Percentiles rank a stretch among this genome's conserved stretches.
These are phyloP conservation scores for Nematocida parisii DNA, from an alignment of 371 early-diverging fungal genomes.

Conservation along the genomic window DNA sequence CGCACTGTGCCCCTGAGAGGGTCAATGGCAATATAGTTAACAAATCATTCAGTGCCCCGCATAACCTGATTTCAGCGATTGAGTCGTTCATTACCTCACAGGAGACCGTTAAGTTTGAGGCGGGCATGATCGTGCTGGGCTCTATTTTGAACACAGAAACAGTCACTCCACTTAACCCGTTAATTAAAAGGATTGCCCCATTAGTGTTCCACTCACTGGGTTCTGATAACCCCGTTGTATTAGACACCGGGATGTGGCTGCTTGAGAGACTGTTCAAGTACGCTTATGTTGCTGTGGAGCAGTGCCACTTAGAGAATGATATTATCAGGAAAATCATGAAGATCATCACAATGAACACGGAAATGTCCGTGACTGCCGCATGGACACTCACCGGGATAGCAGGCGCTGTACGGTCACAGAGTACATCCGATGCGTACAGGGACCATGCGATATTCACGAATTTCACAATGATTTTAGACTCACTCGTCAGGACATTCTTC, in stretches of 20 bases:
- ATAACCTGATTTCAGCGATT: slow-evolving; percentile 21
- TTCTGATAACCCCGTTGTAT: slow-evolving; percentile 4
- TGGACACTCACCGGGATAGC: slow-evolving; percentile 51
- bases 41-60: slow-evolving; percentile 15
- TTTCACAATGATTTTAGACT: slow-evolving; percentile 54
- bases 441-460: slow-evolving; percentile 46
- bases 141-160: slow-evolving; percentile 48
- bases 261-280: slow-evolving; percentile 64
- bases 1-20: slow-evolving; percentile 20
- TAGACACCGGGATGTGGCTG: slow-evolving; percentile 60
- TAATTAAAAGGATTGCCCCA: slow-evolving; percentile 21
- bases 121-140: slow-evolving; percentile 66
- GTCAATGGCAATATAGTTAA: slow-evolving; percentile 38
- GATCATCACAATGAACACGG: slow-evolving; percentile 26
- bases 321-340: slow-evolving; percentile 44
- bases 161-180: not conserved
- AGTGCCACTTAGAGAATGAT: slow-evolving; percentile 9
- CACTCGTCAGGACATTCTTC: slow-evolving; percentile 42
- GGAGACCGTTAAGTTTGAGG: slow-evolving; percentile 51
- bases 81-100: slow-evolving; percentile 30
- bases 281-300: slow-evolving; percentile 54
- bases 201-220: slow-evolving; percentile 40
- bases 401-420: slow-evolving; percentile 21
- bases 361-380: slow-evolving; percentile 59
- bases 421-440: not conserved